Evolutionary conservation across 176 grass and related monocot species (phyloP), one percentile per base, ranked within the genome.

Genomic region (Musa troglodytarum): DNA sequence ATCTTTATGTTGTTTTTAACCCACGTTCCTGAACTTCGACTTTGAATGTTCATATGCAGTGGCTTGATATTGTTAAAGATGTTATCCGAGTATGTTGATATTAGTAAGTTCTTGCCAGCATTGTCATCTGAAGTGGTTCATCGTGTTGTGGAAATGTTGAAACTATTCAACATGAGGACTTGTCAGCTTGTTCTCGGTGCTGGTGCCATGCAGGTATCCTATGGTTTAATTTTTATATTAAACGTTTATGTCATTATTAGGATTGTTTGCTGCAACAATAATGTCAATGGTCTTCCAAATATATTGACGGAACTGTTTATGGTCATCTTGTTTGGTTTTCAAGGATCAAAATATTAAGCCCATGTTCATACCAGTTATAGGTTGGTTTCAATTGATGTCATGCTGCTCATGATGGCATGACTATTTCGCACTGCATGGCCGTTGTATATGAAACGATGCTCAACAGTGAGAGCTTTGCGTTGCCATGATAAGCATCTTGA

Each of bases 181-280:
- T 99, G 95, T 82, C 95, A 99, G 65, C 86, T 99, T 82, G 91
- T 99, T 83, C 95, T 99, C 62, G 95, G 95, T 23, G 95, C 95
- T 56, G 95, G 95, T 52, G 95, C 95, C 43, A 99, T 99, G 95
- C 95, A 99, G 95, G 95, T 99, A 89, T 34, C 70, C 16, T 51
- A n/a, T 57, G 25, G 53, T 74, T 43, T 75, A 72, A 53, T 71
- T 54, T 54, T 14, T 24, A 2, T 20, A 20, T 17, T 24, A 20
- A 75, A 17, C 0, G 10, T 63, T 74, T 59, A 63, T 43, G 9
- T 76, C 28, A 52, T 23, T 5, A 16, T 68, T 26, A 34, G 11
- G 11, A 17, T 43, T 43, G 26, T 16, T 68, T 68, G 65, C 26
- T 68, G 26, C 26, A 29, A 11, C 26, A 15, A 13, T 68, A 68